These are phyloP conservation scores for Drechslera avenae DNA, from an alignment of 2,329 filamentous ascomycete species.

Conservation along the genomic window DNA sequence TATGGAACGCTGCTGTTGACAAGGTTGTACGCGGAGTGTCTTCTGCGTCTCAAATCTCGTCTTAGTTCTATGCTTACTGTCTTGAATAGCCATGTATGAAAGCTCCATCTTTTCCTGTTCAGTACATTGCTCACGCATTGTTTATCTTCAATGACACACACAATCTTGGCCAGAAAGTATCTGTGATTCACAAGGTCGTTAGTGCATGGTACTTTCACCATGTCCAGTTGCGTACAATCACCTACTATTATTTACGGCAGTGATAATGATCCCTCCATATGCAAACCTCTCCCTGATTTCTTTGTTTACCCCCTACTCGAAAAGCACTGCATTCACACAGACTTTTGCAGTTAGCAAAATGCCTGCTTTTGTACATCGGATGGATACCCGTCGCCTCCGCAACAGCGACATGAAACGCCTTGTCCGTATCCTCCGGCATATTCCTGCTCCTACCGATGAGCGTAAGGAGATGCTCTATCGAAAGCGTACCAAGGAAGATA, in stretches of 20 bases:
- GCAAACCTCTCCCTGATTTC: background rate
- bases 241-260: conserved; percentile 1
- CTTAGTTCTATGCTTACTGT: no score
- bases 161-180: no score
- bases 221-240: background rate
- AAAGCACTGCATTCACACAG: background rate
- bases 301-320: background rate
- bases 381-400: conserved; percentile 24
- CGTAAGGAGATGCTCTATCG: conserved; percentile 9
- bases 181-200: background rate
- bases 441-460: conserved; percentile 6
- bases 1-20: background rate
- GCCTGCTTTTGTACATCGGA: conserved; percentile 12
- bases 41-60: no score
- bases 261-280: conserved; percentile 4
- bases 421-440: conserved; percentile 23
- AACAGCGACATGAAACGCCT: conserved; percentile 34
- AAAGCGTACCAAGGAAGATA: conserved; percentile 16
- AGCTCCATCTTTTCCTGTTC: no score
- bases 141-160: no score
- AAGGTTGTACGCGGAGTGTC: no score
- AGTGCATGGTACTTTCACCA: conserved; percentile 7
- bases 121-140: no score
- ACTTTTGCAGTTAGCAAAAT: conserved; percentile 7
- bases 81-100: no score